phyloP scores from a whole-genome alignment of 345 rosid species.

The Mercurialis annua region DNA sequence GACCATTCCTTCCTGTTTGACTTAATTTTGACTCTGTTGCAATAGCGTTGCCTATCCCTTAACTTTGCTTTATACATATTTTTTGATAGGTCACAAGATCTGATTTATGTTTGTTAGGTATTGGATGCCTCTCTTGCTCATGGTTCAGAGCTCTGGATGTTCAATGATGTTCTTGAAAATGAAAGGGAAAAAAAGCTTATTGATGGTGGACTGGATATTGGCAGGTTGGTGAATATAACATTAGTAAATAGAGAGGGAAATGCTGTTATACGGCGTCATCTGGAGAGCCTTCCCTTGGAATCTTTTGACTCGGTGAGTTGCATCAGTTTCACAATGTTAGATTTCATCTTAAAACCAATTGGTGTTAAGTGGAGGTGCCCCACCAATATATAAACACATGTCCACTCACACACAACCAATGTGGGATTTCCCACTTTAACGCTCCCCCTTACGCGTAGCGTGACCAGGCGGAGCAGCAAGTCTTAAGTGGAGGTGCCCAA shows the following conservation, averaged over 20 bases:
- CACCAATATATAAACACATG: too few relatives aligned
- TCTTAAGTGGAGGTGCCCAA: too few relatives aligned
- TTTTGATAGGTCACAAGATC: neutral
- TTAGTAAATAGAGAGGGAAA: slow-evolving; percentile 67
- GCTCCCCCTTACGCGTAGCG: too few relatives aligned
- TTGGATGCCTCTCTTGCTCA: slow-evolving; percentile 67
- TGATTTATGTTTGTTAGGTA: slow-evolving; percentile 39
- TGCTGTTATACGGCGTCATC: slow-evolving; percentile 65
- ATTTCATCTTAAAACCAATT: too few relatives aligned
- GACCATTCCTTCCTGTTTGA: slow-evolving; percentile 10
- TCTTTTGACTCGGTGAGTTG: slow-evolving; percentile 65
- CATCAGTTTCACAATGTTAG: too few relatives aligned
- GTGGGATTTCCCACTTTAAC: too few relatives aligned
- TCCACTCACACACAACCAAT: too few relatives aligned
- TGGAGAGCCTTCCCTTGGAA: slow-evolving; percentile 76
- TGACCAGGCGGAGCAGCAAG: too few relatives aligned
- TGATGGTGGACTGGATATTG: slow-evolving; percentile 66
- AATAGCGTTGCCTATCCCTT: slow-evolving; percentile 10
- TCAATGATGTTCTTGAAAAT: slow-evolving; percentile 65
- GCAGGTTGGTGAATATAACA: slow-evolving; percentile 52
- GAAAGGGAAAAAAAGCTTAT: slow-evolving; percentile 66
- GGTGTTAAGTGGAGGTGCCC: too few relatives aligned
- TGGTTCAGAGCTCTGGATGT: slow-evolving; percentile 84
- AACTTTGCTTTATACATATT: neutral
- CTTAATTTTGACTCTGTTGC: slow-evolving; percentile 17